A percentile compares a stretch with the other conserved stretches of the same genome.
Conservation (phyloP, 768 basidiomycete genomes). For the Leccinum olivaceopallidum region DNA sequence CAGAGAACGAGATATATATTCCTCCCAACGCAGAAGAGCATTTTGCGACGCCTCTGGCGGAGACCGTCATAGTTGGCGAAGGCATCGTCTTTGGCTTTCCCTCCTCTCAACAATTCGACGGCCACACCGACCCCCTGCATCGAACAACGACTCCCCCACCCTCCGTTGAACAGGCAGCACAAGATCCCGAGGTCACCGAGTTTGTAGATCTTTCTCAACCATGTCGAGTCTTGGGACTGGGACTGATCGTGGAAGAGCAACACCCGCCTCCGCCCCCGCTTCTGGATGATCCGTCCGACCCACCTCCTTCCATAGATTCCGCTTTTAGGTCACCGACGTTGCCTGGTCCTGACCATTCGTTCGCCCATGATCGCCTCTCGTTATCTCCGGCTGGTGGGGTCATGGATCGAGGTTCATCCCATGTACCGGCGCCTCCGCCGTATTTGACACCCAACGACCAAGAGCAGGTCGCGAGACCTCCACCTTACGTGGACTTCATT, state of each 20-base stretch:
- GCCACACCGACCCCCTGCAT: slow-evolving; percentile 68
- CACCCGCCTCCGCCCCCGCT: slow-evolving; percentile 79
- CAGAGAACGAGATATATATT: slow-evolving; percentile 76
- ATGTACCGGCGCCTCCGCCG: slow-evolving; percentile 74
- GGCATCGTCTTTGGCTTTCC: slow-evolving; percentile 77
- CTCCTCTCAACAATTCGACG: slow-evolving; percentile 75
- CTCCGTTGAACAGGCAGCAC: slow-evolving; percentile 70
- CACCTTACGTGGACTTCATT: slow-evolving; percentile 60
- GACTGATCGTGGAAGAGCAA: slow-evolving; percentile 53
- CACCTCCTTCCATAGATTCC: slow-evolving; percentile 86
- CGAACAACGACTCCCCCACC: slow-evolving; percentile 72
- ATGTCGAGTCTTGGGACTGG: slow-evolving; percentile 58
- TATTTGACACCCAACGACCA: slow-evolving; percentile 59
- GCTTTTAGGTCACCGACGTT: slow-evolving; percentile 51
- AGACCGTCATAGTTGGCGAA: slow-evolving; percentile 60
- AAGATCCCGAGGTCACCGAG: slow-evolving; percentile 68
- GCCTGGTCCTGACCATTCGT: slow-evolving; percentile 27
- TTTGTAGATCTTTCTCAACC: slow-evolving; percentile 59
- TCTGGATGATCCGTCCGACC: slow-evolving; percentile 86
- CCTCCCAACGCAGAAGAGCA: slow-evolving; percentile 42
- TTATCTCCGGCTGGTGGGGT: slow-evolving; percentile 34
- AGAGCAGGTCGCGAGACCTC: slow-evolving; percentile 56
- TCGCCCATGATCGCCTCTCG: slow-evolving; percentile 31
- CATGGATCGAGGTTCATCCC: slow-evolving; percentile 38
- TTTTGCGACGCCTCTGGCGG: slow-evolving; percentile 33